Conservation (phyloP, 2,329 filamentous ascomycete genomes). For the Arthrobotrys entomopaga region DNA sequence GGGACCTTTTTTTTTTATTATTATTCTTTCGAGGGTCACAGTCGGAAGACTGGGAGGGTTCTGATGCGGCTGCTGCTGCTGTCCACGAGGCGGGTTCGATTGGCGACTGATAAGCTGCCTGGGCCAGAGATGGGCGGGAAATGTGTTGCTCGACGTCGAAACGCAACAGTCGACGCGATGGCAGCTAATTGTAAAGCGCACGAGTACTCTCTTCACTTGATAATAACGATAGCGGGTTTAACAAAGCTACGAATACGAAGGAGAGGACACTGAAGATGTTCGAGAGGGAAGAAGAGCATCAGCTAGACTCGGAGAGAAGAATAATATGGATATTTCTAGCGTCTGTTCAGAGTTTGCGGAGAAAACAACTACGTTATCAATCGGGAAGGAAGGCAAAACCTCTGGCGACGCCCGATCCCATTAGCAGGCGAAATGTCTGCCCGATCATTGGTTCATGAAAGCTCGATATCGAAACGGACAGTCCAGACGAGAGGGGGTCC, state of each 20-base stretch:
- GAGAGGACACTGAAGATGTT: background rate
- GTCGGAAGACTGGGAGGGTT: conserved; percentile 12
- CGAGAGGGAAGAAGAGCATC: conserved; percentile 5
- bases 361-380: conserved; percentile 37
- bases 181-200: background rate
- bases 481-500: conserved; percentile 6
- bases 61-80: conserved; percentile 5
- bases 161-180: conserved; percentile 26
- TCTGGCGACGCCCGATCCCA: conserved; percentile 51
- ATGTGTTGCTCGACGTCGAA: conserved; percentile 36
- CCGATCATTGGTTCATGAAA: conserved; percentile 25
- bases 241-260: conserved; percentile 4
- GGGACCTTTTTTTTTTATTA: conserved; percentile 1
- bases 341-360: conserved; percentile 39
- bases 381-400: conserved; percentile 54
- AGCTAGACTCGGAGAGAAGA: conserved; percentile 3
- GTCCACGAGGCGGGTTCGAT: conserved; percentile 21
- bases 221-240: background rate
- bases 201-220: too few species aligned
- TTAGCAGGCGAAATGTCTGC: conserved; percentile 31
- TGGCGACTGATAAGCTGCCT: conserved; percentile 27
- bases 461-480: conserved; percentile 8
- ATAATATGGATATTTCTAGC: background rate
- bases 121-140: background rate
- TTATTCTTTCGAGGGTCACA: background rate